These are phyloP conservation scores for Rhizopogon vesiculosus DNA, from an alignment of 768 basidiomycete species.

Conservation along the genomic window DNA sequence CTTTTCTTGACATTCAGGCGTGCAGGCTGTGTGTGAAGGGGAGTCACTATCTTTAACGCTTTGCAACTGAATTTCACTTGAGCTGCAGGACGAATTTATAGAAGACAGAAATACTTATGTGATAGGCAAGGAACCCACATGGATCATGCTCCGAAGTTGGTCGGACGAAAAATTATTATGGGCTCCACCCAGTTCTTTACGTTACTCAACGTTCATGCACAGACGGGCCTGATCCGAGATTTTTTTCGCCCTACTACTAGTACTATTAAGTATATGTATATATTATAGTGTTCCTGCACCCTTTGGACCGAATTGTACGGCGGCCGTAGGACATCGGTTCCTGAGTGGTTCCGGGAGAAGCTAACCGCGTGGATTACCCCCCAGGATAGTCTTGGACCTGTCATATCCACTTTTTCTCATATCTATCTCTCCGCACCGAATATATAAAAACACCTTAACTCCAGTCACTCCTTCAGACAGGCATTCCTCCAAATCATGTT, in stretches of 20 bases:
- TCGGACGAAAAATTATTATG: too few species aligned
- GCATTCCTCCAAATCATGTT: constrained; percentile 12
- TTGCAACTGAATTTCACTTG: not conserved
- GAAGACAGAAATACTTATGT: too few species aligned
- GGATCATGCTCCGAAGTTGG: too few species aligned
- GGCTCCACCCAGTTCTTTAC: too few species aligned
- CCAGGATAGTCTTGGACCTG: not conserved
- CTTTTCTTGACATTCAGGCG: not conserved
- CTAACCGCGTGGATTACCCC: constrained; percentile 8
- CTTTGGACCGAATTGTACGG: constrained; percentile 13
- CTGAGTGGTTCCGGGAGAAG: constrained; percentile 15
- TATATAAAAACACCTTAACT: constrained; percentile 16
- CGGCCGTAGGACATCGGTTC: constrained; percentile 20
- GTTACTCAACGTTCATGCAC: too few species aligned
- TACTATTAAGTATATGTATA: not conserved
- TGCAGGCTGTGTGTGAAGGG: constrained; percentile 2
- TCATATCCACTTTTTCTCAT: constrained; percentile 17
- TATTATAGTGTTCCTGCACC: constrained; percentile 14
- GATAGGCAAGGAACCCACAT: too few species aligned
- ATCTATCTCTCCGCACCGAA: constrained; percentile 7
- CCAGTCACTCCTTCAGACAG: not conserved
- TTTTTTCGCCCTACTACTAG: not conserved
- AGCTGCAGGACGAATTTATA: too few species aligned
- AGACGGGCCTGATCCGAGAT: not conserved
- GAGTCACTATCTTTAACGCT: constrained; percentile 1